Evolutionary conservation across 2,329 filamentous ascomycete genomes (phyloP).

Genomic region (Aspergillus fructus): DNA sequence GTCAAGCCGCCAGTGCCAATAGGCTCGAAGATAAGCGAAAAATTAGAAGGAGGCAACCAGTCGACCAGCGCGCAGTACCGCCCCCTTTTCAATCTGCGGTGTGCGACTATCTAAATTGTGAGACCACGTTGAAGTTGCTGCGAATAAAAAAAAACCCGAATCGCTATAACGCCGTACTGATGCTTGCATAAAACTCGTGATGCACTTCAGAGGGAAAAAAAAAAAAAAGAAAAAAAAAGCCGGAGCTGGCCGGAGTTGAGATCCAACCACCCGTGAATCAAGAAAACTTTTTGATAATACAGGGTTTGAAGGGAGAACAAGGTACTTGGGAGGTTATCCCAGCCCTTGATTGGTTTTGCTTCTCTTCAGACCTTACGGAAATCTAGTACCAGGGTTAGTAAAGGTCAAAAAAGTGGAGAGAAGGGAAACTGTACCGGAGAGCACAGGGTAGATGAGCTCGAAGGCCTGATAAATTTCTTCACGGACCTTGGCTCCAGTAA

Average conservation of each 20-base stretch:
- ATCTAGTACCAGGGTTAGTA: slow-evolving; percentile 42
- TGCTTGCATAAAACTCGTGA: slow-evolving; percentile 44
- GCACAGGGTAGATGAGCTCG: slow-evolving; percentile 94
- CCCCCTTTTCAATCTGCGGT: slow-evolving; percentile 36
- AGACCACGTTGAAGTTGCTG: slow-evolving; percentile 22
- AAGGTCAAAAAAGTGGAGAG: not conserved
- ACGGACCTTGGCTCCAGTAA: slow-evolving; percentile 95
- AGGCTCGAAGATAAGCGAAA: slow-evolving; percentile 22
- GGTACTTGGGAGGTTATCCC: slow-evolving; percentile 15
- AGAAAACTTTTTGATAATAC: slow-evolving; percentile 30
- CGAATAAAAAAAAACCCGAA: slow-evolving; percentile 22
- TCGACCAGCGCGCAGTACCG: slow-evolving; percentile 44
- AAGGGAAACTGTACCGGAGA: slow-evolving; percentile 65
- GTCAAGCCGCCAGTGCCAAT: slow-evolving; percentile 12
- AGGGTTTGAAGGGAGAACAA: slow-evolving; percentile 20
- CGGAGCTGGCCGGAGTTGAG: slow-evolving; percentile 12
- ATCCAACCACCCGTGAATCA: slow-evolving; percentile 18
- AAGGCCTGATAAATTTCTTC: slow-evolving; percentile 98
- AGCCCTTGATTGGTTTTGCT: slow-evolving; percentile 9
- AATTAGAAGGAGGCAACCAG: slow-evolving; percentile 41
- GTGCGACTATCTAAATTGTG: slow-evolving; percentile 43
- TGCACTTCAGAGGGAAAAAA: slow-evolving; percentile 15
- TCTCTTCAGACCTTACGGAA: slow-evolving; percentile 60
- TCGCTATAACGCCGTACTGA: slow-evolving; percentile 48
- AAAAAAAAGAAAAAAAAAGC: not conserved